A percentile compares a stretch with the other conserved stretches of the same genome.
These are phyloP conservation scores for Solanum infundibuliforme DNA, from an alignment of 257 asterid species.

Conservation along the genomic window DNA sequence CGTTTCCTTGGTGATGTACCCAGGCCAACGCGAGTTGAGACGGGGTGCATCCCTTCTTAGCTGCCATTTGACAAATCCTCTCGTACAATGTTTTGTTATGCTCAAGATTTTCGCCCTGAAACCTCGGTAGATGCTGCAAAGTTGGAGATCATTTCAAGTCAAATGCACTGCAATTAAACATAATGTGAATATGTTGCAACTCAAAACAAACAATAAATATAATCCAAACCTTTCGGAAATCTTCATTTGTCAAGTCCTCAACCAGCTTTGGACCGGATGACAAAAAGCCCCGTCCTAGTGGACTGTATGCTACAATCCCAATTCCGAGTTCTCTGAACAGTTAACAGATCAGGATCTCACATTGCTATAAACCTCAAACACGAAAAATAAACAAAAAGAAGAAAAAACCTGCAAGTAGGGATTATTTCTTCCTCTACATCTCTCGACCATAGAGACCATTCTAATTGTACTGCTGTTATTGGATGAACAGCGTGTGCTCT, in stretches of 20 bases:
- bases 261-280: constrained; percentile 30
- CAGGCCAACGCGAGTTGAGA: constrained; percentile 52
- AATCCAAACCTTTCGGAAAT: constrained; percentile 23
- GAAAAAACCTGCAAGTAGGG: constrained; percentile 49
- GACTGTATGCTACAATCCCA: constrained; percentile 49
- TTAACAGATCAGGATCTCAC: neutral
- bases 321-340: constrained; percentile 41
- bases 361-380: neutral
- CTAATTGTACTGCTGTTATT: constrained; percentile 53
- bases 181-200: neutral
- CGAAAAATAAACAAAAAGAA: neutral
- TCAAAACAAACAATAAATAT: neutral
- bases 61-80: constrained; percentile 19
- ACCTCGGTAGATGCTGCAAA: constrained; percentile 29
- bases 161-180: neutral
- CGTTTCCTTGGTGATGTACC: constrained; percentile 47
- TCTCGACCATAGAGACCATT: constrained; percentile 72
- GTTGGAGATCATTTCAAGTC: neutral
- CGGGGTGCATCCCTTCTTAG: constrained; percentile 37
- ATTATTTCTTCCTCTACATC: constrained; percentile 54
- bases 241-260: constrained; percentile 19
- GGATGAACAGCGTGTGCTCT: constrained; percentile 78
- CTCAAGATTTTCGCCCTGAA: constrained; percentile 31
- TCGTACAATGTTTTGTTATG: constrained; percentile 23
- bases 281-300: constrained; percentile 43